Conservation (phyloP, 176 grass and related monocot species). For the Oryza glaberrima region DNA sequence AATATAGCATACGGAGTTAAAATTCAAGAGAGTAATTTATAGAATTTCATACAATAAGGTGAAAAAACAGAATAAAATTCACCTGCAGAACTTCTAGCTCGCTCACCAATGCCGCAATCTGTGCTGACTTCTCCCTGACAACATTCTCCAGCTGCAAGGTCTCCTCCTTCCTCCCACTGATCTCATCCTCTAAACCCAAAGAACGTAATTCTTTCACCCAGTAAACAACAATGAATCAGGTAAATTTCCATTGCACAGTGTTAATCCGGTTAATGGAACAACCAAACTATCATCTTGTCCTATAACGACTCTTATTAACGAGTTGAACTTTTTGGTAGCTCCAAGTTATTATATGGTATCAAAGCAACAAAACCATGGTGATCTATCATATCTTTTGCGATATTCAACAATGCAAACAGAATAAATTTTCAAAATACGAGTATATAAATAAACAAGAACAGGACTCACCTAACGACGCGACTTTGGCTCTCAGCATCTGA, state of each 20-base stretch:
- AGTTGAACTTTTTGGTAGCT: neutral
- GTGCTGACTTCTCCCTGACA: conserved; percentile 49
- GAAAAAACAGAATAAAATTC: neutral
- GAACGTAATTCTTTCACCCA: conserved; percentile 25
- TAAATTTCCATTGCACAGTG: neutral
- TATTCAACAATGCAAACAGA: neutral
- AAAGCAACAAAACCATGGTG: neutral
- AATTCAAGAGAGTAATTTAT: neutral
- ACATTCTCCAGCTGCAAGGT: conserved; percentile 43
- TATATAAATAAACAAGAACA: neutral
- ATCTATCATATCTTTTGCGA: neutral
- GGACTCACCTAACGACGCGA: conserved; percentile 54
- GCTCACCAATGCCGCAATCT: conserved; percentile 44
- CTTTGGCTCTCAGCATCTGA: conserved; percentile 57
- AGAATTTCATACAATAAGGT: neutral
- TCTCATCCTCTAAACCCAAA: conserved; percentile 55
- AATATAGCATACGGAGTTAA: neutral
- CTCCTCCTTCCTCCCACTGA: conserved; percentile 53
- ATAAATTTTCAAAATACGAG: too few species aligned
- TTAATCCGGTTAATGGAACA: too few species aligned
- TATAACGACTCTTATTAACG: neutral
- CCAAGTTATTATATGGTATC: neutral
- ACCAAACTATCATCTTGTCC: neutral
- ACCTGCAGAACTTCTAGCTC: conserved; percentile 61
- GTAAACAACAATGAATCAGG: conserved; percentile 12